Base-by-base conservation (phyloP, 306 rosid genomes). In the Quercus suber region DNA sequence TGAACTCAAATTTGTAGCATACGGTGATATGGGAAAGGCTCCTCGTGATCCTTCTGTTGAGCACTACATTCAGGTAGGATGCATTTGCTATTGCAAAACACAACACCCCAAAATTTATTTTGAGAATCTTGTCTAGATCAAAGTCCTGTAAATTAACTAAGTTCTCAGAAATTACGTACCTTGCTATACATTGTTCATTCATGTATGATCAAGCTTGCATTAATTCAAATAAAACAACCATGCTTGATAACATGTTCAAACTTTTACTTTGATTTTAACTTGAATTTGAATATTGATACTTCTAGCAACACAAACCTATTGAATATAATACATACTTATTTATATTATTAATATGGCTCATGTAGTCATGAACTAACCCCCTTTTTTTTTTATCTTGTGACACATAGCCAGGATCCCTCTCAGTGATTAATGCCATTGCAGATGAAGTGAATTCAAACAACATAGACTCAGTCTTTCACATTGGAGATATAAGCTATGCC, bases 401-500 rank as follows among this genome's bases (percentile, higher is more conserved):
- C 10, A 35, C 27, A 25, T 70, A 94, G 98, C 97, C 97, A 68
- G 98, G 98, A 79, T 92, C 98, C 17, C 78, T 92, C 55, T 89
- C 97, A 4, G 97, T 94, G 31, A 78, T 87, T 65, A 69, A 85
- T 27, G 97, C 92, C 23, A 79, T 89, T 68, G 43, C 84, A 5
- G 77, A 83, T 3, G 91, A 93, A 63, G 84, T 90, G 27, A 72
- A 81, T 13, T 79, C 91, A 2, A 85, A 86, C 69, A 81, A 77
- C 12, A 80, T 87, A 15, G 88, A 93, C 64, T 87, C 97, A 3
- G 28, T 91, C 52, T 89, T 94, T 84, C 98, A 94, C 85, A 92
- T 94, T 73, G 97, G 98, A 84, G 97, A 94, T 77, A 94, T 94
- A 82, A 94, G 98, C 87, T 94, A 92, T 23, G 97, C 97, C 56